Evolutionary conservation across 768 basidiomycete genomes (phyloP).

Genomic region (Tricholoma sp.): DNA sequence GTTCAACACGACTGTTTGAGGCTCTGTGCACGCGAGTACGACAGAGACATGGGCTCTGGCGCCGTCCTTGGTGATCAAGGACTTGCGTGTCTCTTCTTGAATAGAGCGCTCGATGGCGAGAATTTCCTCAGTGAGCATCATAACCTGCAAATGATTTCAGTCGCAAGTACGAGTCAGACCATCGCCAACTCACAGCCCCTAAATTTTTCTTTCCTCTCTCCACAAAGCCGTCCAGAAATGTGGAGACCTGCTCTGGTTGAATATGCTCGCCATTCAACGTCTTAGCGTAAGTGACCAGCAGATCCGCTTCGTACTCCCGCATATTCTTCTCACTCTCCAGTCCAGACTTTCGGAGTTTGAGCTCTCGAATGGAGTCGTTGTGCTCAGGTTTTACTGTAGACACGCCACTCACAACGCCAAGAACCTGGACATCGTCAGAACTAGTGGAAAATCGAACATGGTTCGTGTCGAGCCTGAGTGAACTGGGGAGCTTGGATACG

Average conservation of each 20-base stretch:
- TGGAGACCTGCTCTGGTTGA: conserved; percentile 28
- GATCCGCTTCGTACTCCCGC: conserved; percentile 33
- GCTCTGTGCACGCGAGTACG: conserved; percentile 36
- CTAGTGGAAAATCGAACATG: conserved; percentile 51
- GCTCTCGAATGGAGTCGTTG: conserved; percentile 19
- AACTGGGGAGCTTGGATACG: conserved; percentile 43
- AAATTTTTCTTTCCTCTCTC: conserved; percentile 31
- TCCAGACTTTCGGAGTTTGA: conserved; percentile 28
- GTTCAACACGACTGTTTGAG: conserved; percentile 35
- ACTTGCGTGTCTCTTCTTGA: conserved; percentile 26
- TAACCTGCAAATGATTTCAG: conserved; percentile 17
- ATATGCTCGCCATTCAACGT: conserved; percentile 40
- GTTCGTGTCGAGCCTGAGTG: conserved; percentile 45
- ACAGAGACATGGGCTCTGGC: conserved; percentile 33
- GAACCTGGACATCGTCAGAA: conserved; percentile 39
- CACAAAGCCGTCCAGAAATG: conserved; percentile 39
- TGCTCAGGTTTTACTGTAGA: neutral
- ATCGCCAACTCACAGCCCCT: conserved; percentile 19
- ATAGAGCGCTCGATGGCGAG: conserved; percentile 35
- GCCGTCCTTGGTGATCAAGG: conserved; percentile 28
- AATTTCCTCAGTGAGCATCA: conserved; percentile 35
- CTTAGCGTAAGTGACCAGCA: conserved; percentile 40
- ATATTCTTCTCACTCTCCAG: conserved; percentile 35
- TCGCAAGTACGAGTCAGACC: neutral
- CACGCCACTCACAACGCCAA: conserved; percentile 34